Percentiles rank a stretch among this genome's conserved stretches.
These are phyloP conservation scores for Puccinia polysora DNA, from an alignment of 1,284 basidiomycete genomes.

Conservation along the genomic window DNA sequence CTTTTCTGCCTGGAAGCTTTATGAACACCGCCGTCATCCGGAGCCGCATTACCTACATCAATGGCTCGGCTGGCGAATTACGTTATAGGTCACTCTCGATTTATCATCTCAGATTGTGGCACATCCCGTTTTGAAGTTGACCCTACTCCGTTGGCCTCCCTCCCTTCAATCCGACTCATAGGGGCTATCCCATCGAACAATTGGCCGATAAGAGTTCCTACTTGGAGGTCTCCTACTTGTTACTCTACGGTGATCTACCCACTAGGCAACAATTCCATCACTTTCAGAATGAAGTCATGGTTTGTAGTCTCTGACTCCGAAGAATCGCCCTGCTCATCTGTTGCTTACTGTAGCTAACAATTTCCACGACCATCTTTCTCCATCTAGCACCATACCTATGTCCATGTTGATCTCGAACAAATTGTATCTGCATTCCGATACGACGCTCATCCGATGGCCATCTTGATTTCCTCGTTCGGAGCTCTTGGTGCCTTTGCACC, in stretches of 20 bases:
- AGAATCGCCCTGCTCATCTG: neutral
- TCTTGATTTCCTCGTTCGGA: conserved; percentile 74
- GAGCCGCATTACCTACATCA: conserved; percentile 78
- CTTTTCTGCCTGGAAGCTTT: conserved; percentile 51
- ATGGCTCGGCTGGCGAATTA: conserved; percentile 70
- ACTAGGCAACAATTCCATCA: conserved; percentile 61
- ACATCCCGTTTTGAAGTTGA: conserved; percentile 54
- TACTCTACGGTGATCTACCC: conserved; percentile 78
- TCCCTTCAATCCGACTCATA: conserved; percentile 48
- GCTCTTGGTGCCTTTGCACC: conserved; percentile 78
- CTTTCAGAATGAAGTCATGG: conserved; percentile 68
- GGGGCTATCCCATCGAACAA: conserved; percentile 88
- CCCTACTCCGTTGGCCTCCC: too few species aligned
- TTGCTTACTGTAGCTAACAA: neutral
- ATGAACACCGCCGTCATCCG: conserved; percentile 78
- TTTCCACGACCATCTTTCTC: neutral
- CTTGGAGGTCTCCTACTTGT: conserved; percentile 75
- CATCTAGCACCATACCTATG: conserved; percentile 62
- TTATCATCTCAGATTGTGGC: conserved; percentile 59
- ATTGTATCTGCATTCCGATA: conserved; percentile 55
- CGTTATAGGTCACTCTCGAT: conserved; percentile 47
- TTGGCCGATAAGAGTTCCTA: conserved; percentile 71
- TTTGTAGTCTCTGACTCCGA: neutral
- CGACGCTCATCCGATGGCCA: conserved; percentile 65
- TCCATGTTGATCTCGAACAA: conserved; percentile 71